phyloP scores from a whole-genome alignment of 805 yeast species.

The Wickerhamomyces mucosus region DNA sequence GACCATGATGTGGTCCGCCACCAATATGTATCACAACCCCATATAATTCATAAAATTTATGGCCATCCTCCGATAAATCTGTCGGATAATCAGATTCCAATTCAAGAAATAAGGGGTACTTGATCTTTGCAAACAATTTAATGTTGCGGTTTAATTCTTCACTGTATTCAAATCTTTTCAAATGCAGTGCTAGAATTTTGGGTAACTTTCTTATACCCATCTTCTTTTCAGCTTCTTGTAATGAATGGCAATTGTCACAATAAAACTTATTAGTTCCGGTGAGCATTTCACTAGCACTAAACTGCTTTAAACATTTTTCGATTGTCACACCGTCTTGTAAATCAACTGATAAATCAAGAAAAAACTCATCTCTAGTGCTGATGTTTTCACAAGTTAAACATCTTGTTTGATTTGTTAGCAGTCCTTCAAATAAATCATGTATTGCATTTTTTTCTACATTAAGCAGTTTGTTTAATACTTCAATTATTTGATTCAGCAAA shows the following conservation, averaged over 20 bases:
- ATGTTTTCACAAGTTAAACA: constrained; percentile 84
- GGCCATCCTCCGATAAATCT: constrained; percentile 32
- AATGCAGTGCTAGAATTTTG: constrained; percentile 67
- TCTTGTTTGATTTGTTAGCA: constrained; percentile 75
- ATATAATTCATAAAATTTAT: constrained; percentile 66
- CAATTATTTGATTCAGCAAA: constrained; percentile 65
- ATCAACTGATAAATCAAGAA: constrained; percentile 81
- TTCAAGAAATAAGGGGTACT: constrained; percentile 65
- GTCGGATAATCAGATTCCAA: constrained; percentile 44
- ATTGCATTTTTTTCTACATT: constrained; percentile 37
- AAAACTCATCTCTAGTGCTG: constrained; percentile 75
- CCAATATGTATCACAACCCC: constrained; percentile 92
- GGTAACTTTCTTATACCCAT: constrained; percentile 77
- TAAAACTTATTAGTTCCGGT: constrained; percentile 84
- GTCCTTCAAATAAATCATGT: constrained; percentile 73
- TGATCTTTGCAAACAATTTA: constrained; percentile 77
- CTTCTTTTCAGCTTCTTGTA: constrained; percentile 90
- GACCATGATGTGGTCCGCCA: constrained; percentile 97
- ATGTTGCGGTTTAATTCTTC: constrained; percentile 75
- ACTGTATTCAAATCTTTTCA: constrained; percentile 87
- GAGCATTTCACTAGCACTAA: constrained; percentile 77
- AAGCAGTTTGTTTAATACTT: constrained; percentile 20
- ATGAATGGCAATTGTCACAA: constrained; percentile 82
- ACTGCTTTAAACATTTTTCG: constrained; percentile 70
- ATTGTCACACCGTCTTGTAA: constrained; percentile 66